Base-by-base conservation (phyloP, 164 flowering plant genomes). In the Houttuynia cordata region DNA sequence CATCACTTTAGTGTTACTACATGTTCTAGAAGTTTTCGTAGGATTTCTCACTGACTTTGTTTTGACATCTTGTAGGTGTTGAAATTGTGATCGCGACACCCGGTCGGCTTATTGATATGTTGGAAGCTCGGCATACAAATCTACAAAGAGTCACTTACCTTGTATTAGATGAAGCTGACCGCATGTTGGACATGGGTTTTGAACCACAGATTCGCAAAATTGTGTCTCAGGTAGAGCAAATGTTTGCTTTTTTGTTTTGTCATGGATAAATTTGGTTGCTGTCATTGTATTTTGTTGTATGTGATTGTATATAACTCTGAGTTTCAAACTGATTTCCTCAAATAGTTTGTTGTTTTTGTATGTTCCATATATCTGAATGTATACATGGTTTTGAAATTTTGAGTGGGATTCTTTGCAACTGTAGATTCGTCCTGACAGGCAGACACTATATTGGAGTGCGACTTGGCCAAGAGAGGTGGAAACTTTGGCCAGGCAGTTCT, bases 381-480 rank as follows among this genome's bases (percentile, higher is more conserved):
- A n/a, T 41, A 49, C 63, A 4, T 37, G 23, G 24, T 41, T 8
- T 42, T 20, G 19, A 19, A 64, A 56, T 20, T 58, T 23, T 54
- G 25, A 12, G 37, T 57, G 47, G 45, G 19, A 25, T 41, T 24
- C 19, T 52, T 20, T 40, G 25, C 61, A 45, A 45, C 49, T 70
- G 37, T 83, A 94, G 99, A 85, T 87, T 64, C 86, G 97, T 63
- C 97, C 99, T 19, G 99, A 94, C 69, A 80, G 99, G 66, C 99
- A 94, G 72, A 91, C 99, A 24, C 75, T 94, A 45, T 91, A 88
- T 65, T 94, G 99, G 99, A 94, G 99, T 73, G 99, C 97, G 34
- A 94, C 99, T 67, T 94, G 99, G 99, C 99, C 99, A 55, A 83
- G 67, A 72, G 97, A 94, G 73, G 99, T 94, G 59, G 97, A 94